Conservation (phyloP, 768 basidiomycete species). For the Hypholoma sublateritium region DNA sequence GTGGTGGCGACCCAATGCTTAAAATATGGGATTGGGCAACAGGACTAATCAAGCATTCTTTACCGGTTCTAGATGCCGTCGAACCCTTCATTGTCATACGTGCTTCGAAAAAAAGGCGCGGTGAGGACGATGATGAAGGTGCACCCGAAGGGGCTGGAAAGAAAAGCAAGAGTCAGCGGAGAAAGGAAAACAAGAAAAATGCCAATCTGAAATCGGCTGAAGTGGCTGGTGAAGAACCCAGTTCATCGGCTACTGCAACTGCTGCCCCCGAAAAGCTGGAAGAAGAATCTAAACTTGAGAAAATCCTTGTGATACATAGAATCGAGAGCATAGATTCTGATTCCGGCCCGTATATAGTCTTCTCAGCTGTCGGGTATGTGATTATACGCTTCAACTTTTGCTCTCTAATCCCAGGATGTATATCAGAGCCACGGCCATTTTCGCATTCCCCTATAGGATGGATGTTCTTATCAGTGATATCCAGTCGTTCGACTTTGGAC, state of each 20-base stretch:
- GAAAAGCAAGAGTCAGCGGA: conserved; percentile 20
- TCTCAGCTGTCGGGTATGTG: conserved; percentile 73
- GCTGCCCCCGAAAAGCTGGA: conserved; percentile 7
- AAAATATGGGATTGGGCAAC: conserved; percentile 81
- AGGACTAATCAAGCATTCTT: conserved; percentile 51
- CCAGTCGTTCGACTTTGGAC: conserved; percentile 46
- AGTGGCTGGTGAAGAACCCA: conserved; percentile 10
- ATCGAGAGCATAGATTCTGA: conserved; percentile 48
- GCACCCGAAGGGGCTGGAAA: conserved; percentile 21
- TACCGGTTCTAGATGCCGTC: conserved; percentile 49
- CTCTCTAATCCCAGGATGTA: conserved; percentile 1
- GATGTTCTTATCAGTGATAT: conserved; percentile 23
- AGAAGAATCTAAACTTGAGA: conserved; percentile 24
- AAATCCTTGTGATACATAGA: conserved; percentile 56
- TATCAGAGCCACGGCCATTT: conserved; percentile 67
- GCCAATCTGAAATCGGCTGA: background rate
- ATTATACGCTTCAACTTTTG: background rate
- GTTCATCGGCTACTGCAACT: conserved; percentile 10
- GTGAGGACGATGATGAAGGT: conserved; percentile 28
- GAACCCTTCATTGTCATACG: conserved; percentile 48
- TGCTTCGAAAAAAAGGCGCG: conserved; percentile 30
- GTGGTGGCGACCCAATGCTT: conserved; percentile 80
- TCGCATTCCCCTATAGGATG: conserved; percentile 38
- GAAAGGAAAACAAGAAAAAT: conserved; percentile 16
- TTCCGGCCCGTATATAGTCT: conserved; percentile 47